These are phyloP conservation scores for Aotearoamyces nothofagi DNA, from an alignment of 2,329 filamentous ascomycete species.

Conservation along the genomic window DNA sequence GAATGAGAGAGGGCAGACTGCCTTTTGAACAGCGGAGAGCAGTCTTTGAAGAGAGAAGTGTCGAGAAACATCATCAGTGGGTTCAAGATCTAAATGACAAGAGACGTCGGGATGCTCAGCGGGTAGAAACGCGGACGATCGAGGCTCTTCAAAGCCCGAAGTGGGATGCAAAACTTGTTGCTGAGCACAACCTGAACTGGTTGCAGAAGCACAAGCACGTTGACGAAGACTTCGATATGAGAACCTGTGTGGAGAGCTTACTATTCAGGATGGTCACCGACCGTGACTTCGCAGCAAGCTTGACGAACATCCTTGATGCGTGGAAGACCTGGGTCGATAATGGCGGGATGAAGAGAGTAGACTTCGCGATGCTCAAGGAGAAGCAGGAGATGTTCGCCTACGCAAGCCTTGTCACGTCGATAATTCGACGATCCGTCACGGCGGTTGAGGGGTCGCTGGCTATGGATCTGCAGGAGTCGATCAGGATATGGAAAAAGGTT, in stretches of 20 bases:
- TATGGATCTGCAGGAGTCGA: slow-evolving; percentile 37
- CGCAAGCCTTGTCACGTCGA: slow-evolving; percentile 30
- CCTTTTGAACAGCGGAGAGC: slow-evolving; percentile 24
- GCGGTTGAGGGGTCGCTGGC: slow-evolving; percentile 31
- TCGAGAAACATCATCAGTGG: slow-evolving; percentile 26
- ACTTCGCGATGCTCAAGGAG: slow-evolving; percentile 24
- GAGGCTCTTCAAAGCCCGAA: slow-evolving; percentile 38
- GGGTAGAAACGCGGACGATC: slow-evolving; percentile 28
- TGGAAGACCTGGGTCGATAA: slow-evolving; percentile 41
- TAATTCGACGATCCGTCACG: slow-evolving; percentile 29
- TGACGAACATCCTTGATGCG: slow-evolving; percentile 30
- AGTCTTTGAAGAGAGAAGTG: slow-evolving; percentile 25
- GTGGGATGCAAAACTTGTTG: slow-evolving; percentile 33
- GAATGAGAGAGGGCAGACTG: slow-evolving; percentile 29
- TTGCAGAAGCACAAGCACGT: slow-evolving; percentile 21
- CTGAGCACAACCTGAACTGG: slow-evolving; percentile 29
- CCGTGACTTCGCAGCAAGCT: slow-evolving; percentile 23
- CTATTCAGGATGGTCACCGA: slow-evolving; percentile 38
- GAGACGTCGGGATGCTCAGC: slow-evolving; percentile 23
- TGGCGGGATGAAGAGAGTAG: slow-evolving; percentile 33
- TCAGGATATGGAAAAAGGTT: slow-evolving; percentile 36
- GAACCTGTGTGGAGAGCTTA: slow-evolving; percentile 28
- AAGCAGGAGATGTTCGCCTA: slow-evolving; percentile 28
- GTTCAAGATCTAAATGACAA: slow-evolving; percentile 31
- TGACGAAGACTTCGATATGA: slow-evolving; percentile 17